These are phyloP conservation scores for Kalanchoe fedtschenkoi DNA, from an alignment of 164 flowering plant genomes.

Conservation along the genomic window DNA sequence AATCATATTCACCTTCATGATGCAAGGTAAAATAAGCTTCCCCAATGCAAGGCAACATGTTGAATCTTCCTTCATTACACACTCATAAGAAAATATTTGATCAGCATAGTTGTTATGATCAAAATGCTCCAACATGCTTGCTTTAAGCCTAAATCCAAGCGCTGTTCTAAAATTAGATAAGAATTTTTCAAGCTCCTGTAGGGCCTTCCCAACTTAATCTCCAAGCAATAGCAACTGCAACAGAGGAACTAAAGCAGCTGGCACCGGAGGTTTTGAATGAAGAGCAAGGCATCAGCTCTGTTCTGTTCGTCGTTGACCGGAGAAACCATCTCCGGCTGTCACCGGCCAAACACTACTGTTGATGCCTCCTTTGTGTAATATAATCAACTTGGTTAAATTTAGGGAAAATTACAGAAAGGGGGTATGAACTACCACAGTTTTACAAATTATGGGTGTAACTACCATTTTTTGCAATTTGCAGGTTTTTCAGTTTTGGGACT, in stretches of 20 bases:
- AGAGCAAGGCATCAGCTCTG: slow-evolving; percentile 23
- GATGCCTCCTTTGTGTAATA: too few relatives aligned
- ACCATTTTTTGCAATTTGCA: too few relatives aligned
- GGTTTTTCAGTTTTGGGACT: too few relatives aligned
- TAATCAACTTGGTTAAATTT: too few relatives aligned
- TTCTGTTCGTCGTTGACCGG: too few relatives aligned
- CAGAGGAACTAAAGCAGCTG: slow-evolving; percentile 55
- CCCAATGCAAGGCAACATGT: slow-evolving; percentile 42
- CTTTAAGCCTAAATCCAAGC: slow-evolving; percentile 39
- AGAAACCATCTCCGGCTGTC: too few relatives aligned
- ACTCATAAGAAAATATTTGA: slow-evolving; percentile 20
- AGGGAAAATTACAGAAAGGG: too few relatives aligned
- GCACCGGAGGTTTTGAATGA: slow-evolving; percentile 14
- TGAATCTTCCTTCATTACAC: slow-evolving; percentile 58
- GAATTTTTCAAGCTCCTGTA: slow-evolving; percentile 42
- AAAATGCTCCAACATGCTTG: slow-evolving; percentile 39
- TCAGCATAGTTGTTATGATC: slow-evolving; percentile 19
- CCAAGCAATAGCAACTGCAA: slow-evolving; percentile 62
- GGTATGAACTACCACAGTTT: too few relatives aligned
- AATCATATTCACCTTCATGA: slow-evolving; percentile 32
- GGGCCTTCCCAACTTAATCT: slow-evolving; percentile 50
- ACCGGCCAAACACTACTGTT: too few relatives aligned
- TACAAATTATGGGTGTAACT: too few relatives aligned
- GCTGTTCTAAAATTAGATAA: slow-evolving; percentile 21
- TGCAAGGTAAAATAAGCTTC: slow-evolving; percentile 47